These are phyloP conservation scores for Cyclaneusma minus DNA, from an alignment of 2,329 filamentous ascomycete genomes.

Conservation along the genomic window DNA sequence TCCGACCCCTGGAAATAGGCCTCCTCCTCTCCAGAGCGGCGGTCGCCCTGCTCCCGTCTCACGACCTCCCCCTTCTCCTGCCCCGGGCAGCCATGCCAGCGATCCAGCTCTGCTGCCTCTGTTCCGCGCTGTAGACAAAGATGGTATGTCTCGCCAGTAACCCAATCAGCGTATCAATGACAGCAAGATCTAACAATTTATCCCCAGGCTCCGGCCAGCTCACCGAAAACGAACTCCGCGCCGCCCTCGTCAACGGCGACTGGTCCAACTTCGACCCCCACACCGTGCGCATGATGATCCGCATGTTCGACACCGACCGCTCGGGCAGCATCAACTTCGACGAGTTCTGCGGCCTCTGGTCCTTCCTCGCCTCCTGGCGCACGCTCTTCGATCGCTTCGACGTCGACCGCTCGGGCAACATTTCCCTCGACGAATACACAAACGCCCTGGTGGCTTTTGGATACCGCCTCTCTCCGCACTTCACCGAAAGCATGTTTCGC, in stretches of 20 bases:
- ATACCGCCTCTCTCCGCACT: slow-evolving; percentile 72
- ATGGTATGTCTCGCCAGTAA: slow-evolving; percentile 33
- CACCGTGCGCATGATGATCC: slow-evolving; percentile 97
- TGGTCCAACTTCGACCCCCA: slow-evolving; percentile 87
- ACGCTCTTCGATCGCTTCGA: slow-evolving; percentile 93
- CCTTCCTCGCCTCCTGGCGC: slow-evolving; percentile 87
- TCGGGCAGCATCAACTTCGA: slow-evolving; percentile 83
- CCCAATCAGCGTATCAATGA: no score
- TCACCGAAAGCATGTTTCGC: slow-evolving; percentile 71
- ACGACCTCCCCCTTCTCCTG: slow-evolving; percentile 51
- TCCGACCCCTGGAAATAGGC: slow-evolving; percentile 25
- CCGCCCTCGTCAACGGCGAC: slow-evolving; percentile 90
- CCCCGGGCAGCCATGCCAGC: slow-evolving; percentile 32
- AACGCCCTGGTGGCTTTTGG: slow-evolving; percentile 88
- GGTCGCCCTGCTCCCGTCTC: slow-evolving; percentile 38
- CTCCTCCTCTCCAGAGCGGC: slow-evolving; percentile 23
- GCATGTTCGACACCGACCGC: slow-evolving; percentile 94
- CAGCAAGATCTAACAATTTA: slow-evolving; percentile 3
- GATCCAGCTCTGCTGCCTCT: slow-evolving; percentile 69
- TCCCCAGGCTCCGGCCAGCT: slow-evolving; percentile 60
- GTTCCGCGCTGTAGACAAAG: slow-evolving; percentile 82
- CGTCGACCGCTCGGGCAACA: slow-evolving; percentile 71
- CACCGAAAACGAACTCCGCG: slow-evolving; percentile 72
- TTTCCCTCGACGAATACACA: slow-evolving; percentile 72
- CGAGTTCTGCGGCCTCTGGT: slow-evolving; percentile 94